A percentile compares a stretch with the other conserved stretches of the same genome.
Evolutionary conservation across 306 rosid species (phyloP).

Genomic region (Cicer arietinum): DNA sequence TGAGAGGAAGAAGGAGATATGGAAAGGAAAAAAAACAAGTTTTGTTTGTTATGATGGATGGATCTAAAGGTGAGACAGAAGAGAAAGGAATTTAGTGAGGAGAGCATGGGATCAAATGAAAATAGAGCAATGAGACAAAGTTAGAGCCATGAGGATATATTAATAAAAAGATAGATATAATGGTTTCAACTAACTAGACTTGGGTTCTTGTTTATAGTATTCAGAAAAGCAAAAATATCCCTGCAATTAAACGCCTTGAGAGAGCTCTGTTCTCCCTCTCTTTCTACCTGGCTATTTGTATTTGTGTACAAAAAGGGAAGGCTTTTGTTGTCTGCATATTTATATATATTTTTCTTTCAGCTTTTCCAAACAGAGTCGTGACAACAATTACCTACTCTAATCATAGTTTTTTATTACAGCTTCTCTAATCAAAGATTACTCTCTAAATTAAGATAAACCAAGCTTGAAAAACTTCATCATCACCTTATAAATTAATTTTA

Average conservation of each 20-base stretch:
- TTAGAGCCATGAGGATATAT: conserved; percentile 35
- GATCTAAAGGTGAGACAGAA: conserved; percentile 56
- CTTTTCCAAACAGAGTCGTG: neutral
- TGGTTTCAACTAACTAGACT: neutral
- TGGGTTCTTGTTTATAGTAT: neutral
- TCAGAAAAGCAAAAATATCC: conserved; percentile 52
- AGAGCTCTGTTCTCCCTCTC: conserved; percentile 37
- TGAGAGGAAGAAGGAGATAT: conserved; percentile 27
- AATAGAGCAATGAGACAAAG: conserved; percentile 47
- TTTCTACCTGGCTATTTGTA: conserved; percentile 28
- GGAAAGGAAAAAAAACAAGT: conserved; percentile 5
- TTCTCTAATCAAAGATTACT: neutral
- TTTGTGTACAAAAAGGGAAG: conserved; percentile 41
- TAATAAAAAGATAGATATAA: neutral
- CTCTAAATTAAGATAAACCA: neutral
- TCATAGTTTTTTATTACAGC: neutral
- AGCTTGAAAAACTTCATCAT: too few species aligned
- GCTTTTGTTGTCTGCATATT: conserved; percentile 40
- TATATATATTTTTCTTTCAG: conserved; percentile 42
- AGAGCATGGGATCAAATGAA: conserved; percentile 59
- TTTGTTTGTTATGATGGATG: conserved; percentile 52
- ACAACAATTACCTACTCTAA: neutral
- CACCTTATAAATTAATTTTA: too few species aligned
- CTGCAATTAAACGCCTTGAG: conserved; percentile 51
- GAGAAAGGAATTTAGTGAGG: conserved; percentile 56